phyloP scores from a whole-genome alignment of 495 filamentous ascomycete species.

The Cudoniella acicularis region DNA sequence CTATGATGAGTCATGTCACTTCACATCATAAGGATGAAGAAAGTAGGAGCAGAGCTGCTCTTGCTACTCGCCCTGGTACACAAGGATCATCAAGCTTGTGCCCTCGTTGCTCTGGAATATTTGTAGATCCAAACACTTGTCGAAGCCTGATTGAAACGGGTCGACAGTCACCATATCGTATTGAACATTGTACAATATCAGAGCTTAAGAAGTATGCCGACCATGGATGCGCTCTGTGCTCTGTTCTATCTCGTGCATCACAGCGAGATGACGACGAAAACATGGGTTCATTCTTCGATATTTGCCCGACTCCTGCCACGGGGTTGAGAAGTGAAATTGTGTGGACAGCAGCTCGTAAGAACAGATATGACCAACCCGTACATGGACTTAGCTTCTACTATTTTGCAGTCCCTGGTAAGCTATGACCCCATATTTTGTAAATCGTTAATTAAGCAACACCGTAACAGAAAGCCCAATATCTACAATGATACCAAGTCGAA shows the following conservation, averaged over 20 bases:
- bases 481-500: conserved; percentile 7
- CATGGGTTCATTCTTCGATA: background rate
- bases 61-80: too few relatives aligned
- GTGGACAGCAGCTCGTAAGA: background rate
- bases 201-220: background rate
- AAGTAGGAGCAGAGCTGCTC: too few relatives aligned
- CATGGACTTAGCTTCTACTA: conserved; percentile 4
- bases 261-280: background rate
- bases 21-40: too few relatives aligned
- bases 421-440: background rate
- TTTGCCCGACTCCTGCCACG: background rate
- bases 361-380: background rate
- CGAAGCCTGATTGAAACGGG: background rate
- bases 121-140: background rate
- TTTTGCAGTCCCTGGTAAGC: conserved; percentile 5
- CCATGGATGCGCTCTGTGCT: conserved; percentile 1
- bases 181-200: conserved; percentile 5
- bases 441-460: background rate
- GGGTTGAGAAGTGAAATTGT: conserved; percentile 2
- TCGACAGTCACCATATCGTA: conserved; percentile 3
- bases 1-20: too few relatives aligned
- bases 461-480: conserved; percentile 3
- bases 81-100: conserved; percentile 4
- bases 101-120: conserved; percentile 1
- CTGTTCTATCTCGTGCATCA: conserved; percentile 3